phyloP scores from a whole-genome alignment of 2,329 filamentous ascomycete genomes.

The Penicillium verrucosum region DNA sequence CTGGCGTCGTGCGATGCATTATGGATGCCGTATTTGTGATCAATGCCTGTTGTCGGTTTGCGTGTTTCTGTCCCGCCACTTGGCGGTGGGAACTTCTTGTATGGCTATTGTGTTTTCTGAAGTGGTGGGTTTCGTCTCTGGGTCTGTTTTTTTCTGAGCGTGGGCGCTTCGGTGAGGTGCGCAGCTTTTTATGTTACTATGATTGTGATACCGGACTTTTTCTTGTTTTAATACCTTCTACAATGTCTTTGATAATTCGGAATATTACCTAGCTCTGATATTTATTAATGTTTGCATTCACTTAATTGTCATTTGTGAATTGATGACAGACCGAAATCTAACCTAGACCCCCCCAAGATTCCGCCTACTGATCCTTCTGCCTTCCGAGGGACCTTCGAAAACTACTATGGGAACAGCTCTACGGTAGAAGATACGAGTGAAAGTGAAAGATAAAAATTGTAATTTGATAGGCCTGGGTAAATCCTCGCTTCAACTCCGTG shows the following conservation, averaged over 20 bases:
- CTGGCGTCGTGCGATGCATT: conserved; percentile 83
- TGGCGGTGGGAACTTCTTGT: conserved; percentile 4
- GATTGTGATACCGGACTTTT: conserved; percentile 22
- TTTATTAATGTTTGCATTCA: conserved; percentile 9
- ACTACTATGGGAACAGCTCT: too few species aligned
- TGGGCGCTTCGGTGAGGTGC: conserved; percentile 24
- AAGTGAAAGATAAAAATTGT: too few species aligned
- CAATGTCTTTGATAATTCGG: conserved; percentile 13
- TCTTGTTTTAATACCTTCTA: conserved; percentile 14
- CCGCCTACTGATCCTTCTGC: too few species aligned
- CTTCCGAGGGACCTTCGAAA: too few species aligned
- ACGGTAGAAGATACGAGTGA: too few species aligned
- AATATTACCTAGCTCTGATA: conserved; percentile 5
- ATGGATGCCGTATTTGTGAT: conserved; percentile 92
- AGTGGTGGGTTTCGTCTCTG: conserved; percentile 12
- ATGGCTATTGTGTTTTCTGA: conserved; percentile 11
- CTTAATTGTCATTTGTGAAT: conserved; percentile 2
- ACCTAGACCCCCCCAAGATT: too few species aligned
- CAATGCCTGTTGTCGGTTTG: not conserved
- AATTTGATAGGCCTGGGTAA: too few species aligned
- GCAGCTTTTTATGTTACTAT: conserved; percentile 10
- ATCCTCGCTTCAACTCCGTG: too few species aligned
- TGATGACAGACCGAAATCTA: too few species aligned
- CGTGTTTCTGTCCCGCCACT: conserved; percentile 15
- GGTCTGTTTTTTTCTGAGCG: conserved; percentile 22